phyloP scores from a whole-genome alignment of 169 alveolate species.

The Amoebophrya sp. region DNA sequence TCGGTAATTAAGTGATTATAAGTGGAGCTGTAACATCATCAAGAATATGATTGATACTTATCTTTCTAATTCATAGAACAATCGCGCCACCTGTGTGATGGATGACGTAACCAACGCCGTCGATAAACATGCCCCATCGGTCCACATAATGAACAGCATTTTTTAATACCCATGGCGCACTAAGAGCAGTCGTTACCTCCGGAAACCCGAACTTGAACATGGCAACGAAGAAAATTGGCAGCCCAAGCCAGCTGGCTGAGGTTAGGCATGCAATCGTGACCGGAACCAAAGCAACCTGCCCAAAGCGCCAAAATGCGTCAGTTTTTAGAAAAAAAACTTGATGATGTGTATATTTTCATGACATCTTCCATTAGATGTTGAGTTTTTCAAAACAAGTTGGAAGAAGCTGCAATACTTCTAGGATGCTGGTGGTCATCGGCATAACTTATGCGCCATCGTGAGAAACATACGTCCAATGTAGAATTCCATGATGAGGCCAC shows the following conservation, averaged over 20 bases:
- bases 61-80: no score
- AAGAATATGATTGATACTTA: no score
- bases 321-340: no score
- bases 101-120: not conserved
- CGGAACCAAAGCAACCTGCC: not conserved
- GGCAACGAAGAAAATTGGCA: not conserved
- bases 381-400: no score
- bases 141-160: not conserved
- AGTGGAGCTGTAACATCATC: no score
- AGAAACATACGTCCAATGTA: not conserved
- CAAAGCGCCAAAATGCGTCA: not conserved
- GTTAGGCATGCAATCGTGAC: not conserved
- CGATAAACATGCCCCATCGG: not conserved
- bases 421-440: no score
- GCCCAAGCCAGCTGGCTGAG: not conserved
- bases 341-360: no score
- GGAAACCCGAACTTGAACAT: constrained; percentile 13
- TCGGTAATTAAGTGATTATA: no score
- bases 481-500: not conserved
- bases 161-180: not conserved
- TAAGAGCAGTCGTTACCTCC: not conserved
- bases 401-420: no score
- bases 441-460: not conserved
- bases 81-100: not conserved
- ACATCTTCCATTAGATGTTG: no score